Evolutionary conservation across 1,284 basidiomycete genomes (phyloP).

Genomic region (Boletus nobilissimus): DNA sequence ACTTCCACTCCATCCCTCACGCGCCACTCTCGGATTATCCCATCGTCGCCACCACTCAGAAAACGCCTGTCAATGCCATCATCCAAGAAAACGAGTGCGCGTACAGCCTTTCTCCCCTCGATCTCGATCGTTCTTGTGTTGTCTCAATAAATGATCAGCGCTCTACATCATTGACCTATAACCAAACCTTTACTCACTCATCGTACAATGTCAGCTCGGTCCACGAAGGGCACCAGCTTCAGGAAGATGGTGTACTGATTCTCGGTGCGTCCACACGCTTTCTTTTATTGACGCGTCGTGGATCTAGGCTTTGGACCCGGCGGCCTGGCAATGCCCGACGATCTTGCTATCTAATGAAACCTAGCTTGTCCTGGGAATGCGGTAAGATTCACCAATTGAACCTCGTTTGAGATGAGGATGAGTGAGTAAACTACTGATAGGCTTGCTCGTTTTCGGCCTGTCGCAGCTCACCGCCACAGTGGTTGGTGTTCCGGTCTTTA

Average conservation of each 20-base stretch:
- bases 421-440: too few species aligned
- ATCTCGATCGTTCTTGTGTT: not conserved
- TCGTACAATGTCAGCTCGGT: not conserved
- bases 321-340: too few species aligned
- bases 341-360: too few species aligned
- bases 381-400: too few species aligned
- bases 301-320: too few species aligned
- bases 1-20: slow-evolving; percentile 1
- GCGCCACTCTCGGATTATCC: slow-evolving; percentile 10
- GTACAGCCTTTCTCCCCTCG: not conserved
- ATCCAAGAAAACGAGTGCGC: slow-evolving; percentile 4
- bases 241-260: too few species aligned
- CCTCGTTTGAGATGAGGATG: too few species aligned
- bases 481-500: too few species aligned
- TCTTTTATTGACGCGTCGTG: not conserved
- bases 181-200: slow-evolving; percentile 4
- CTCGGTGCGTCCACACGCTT: not conserved
- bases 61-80: not conserved
- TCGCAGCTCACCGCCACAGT: too few species aligned
- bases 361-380: too few species aligned
- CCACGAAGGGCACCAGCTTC: not conserved
- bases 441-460: too few species aligned
- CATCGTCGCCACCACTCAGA: slow-evolving; percentile 6
- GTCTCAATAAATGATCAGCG: not conserved
- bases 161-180: not conserved